phyloP scores from a whole-genome alignment of 2,329 filamentous ascomycete species.

The Coniochaeta sp. region DNA sequence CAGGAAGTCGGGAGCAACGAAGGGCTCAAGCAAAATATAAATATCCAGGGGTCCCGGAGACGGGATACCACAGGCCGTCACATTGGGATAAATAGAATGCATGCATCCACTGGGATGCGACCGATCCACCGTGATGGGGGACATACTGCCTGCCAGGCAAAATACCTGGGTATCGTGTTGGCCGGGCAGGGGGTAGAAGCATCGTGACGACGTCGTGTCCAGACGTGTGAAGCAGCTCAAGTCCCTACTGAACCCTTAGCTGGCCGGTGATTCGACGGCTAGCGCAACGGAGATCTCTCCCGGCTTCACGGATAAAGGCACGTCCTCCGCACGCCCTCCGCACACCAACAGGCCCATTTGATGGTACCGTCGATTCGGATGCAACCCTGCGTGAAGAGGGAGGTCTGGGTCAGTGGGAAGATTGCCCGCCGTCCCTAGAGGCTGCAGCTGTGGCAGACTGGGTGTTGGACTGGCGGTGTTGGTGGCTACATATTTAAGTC shows the following conservation, averaged over 20 bases:
- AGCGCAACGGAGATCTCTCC: background rate
- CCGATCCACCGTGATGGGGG: background rate
- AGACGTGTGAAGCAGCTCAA: background rate
- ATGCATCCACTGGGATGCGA: background rate
- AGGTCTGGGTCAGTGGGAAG: background rate
- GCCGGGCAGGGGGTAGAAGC: background rate
- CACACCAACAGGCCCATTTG: background rate
- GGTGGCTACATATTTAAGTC: background rate
- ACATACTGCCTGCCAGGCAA: background rate
- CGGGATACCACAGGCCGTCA: background rate
- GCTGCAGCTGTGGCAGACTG: background rate
- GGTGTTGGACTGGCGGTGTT: too few species aligned
- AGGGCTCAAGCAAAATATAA: background rate
- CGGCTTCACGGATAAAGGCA: conserved; percentile 1
- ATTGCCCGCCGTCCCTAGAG: background rate
- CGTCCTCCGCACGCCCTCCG: background rate
- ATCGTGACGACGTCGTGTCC: background rate
- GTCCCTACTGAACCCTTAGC: background rate
- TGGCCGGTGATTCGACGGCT: background rate
- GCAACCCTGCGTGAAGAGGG: background rate
- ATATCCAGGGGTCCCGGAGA: background rate
- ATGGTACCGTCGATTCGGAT: background rate
- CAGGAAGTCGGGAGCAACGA: background rate
- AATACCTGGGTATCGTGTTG: background rate
- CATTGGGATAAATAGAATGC: background rate